Evolutionary conservation across 177 flowering plant genomes (phyloP), one percentile per base, ranked within the genome.

Genomic region (Vitis hybrid): DNA sequence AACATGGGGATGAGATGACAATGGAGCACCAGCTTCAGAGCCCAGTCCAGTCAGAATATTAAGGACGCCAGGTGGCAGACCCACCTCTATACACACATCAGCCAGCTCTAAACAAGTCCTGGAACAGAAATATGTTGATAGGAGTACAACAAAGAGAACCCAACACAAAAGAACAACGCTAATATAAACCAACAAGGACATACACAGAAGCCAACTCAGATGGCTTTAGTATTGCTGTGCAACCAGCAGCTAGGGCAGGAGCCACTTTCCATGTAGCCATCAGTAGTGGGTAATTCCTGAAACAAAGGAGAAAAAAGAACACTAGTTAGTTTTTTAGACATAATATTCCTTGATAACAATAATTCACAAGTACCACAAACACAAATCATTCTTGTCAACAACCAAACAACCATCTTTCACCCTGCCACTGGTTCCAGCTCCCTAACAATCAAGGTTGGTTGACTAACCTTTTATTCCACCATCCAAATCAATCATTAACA

Each of bases 211-310:
- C 83, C 81, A 95, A 64, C 75, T 95, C 99, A 57, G 99, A 95
- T 21, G 98, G 99, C 82, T 95, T 95, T 62, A 95, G 81, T 73
- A 95, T 81, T 65, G 99, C 99, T 52, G 98, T 73, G 75, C 99
- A 95, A 0, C 99, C 99, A 77, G 99, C 98, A 55, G 99, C 99
- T 69, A 95, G 77, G 64, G 98, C 92, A 74, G 99, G 95, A 77
- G 99, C 99, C 51, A 95, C 98, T 83, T 95, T 95, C 99, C 99
- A 95, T 52, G 89, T 77, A 51, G 98, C 97, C 97, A 95, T 93
- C 81, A 95, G 74, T 51, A 95, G 76, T 31, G 99, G 99, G 72
- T 95, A 95, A 72, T 95, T 95, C 99, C 99, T 95, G 70, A 57
- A 82, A 39, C 4, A 62, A 5, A 65, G 56, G 52, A 73, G 22